Evolutionary conservation across 768 basidiomycete species (phyloP).

Genomic region (Mycena latifolia): DNA sequence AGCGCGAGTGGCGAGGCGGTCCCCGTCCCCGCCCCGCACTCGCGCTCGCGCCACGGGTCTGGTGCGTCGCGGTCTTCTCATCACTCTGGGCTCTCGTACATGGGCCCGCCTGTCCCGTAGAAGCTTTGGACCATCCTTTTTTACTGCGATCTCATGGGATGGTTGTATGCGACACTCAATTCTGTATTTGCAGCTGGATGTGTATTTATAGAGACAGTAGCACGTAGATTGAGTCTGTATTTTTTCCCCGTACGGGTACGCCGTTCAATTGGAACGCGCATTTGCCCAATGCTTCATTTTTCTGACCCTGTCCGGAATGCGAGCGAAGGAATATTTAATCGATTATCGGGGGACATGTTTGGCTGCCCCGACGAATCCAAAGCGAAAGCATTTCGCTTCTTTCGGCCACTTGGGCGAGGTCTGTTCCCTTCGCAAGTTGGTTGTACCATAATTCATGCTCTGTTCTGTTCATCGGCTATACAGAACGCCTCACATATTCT

Average conservation of each 20-base stretch:
- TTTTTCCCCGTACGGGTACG: background rate
- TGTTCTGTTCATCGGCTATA: background rate
- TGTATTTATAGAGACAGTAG: no score
- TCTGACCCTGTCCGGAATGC: no score
- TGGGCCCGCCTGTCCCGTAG: conserved; percentile 2
- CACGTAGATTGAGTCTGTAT: background rate
- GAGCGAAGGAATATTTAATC: no score
- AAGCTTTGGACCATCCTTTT: background rate
- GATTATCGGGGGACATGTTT: background rate
- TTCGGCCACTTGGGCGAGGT: background rate
- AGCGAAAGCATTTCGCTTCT: background rate
- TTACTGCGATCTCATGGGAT: background rate
- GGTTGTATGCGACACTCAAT: background rate
- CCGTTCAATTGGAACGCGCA: background rate
- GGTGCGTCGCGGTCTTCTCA: conserved; percentile 5
- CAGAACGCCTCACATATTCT: background rate
- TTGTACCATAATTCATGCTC: conserved; percentile 14
- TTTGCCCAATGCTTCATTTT: no score
- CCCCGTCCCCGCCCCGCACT: conserved; percentile 4
- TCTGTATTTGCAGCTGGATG: conserved; percentile 14
- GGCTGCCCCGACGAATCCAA: background rate
- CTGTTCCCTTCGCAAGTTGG: background rate
- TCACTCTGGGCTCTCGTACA: conserved; percentile 29
- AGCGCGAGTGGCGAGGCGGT: conserved; percentile 7
- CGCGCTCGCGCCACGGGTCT: conserved; percentile 18